Conservation (phyloP, 495 filamentous ascomycete genomes). For the Podospora tetraspora region DNA sequence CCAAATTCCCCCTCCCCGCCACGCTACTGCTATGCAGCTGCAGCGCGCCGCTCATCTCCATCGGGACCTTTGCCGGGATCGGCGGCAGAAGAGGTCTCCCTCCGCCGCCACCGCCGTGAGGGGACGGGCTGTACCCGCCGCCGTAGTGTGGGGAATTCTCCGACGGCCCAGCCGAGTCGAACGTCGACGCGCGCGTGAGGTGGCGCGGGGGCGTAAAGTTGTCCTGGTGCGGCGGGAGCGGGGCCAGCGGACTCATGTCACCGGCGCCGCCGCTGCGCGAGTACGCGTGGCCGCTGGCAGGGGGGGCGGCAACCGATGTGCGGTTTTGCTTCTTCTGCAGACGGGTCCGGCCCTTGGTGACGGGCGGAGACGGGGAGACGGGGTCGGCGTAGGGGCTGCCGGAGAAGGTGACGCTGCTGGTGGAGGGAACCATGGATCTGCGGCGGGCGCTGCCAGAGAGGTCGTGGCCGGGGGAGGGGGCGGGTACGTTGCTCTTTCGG, state of each 20-base stretch:
- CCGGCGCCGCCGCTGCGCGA: constrained; percentile 19
- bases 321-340: constrained; percentile 55
- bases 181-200: constrained; percentile 40
- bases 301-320: constrained; percentile 12
- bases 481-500: constrained; percentile 53
- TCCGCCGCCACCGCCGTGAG: not conserved
- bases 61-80: constrained; percentile 70
- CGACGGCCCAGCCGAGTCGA: constrained; percentile 29
- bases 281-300: constrained; percentile 27
- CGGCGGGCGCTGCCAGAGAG: constrained; percentile 1
- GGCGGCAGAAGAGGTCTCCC: constrained; percentile 30
- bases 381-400: constrained; percentile 11
- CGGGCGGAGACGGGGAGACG: constrained; percentile 17
- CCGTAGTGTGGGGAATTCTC: constrained; percentile 34
- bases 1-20: constrained; percentile 17
- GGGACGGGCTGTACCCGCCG: constrained; percentile 2
- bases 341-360: constrained; percentile 45
- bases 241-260: constrained; percentile 34
- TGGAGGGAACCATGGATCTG: constrained; percentile 21
- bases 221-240: constrained; percentile 41
- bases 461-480: constrained; percentile 18
- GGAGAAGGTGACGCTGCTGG: constrained; percentile 9
- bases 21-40: constrained; percentile 32
- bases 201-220: constrained; percentile 37
- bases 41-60: constrained; percentile 47